Conservation (phyloP, 208 protist species). For the Acanthamoeba lenticulata region DNA sequence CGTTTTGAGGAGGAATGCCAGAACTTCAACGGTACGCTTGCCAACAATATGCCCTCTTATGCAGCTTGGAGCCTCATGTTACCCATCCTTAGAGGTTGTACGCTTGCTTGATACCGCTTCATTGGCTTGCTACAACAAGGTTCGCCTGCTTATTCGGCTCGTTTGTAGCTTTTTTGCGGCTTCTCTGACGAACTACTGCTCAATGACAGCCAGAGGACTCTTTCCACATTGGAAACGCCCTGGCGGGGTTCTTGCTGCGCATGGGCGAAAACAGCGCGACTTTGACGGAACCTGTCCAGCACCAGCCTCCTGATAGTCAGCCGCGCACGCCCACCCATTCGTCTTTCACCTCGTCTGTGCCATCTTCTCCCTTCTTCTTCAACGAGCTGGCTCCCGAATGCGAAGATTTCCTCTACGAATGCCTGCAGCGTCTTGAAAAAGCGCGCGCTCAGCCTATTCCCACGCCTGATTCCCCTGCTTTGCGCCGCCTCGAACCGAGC, state of each 20-base stretch:
- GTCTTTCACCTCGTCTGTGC: background rate
- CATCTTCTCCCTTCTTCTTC: background rate
- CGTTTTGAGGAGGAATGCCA: background rate
- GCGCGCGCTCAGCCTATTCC: too few relatives aligned
- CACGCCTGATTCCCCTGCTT: too few relatives aligned
- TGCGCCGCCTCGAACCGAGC: too few relatives aligned
- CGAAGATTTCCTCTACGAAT: background rate
- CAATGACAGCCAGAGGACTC: background rate
- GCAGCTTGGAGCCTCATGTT: too few relatives aligned
- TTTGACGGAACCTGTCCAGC: background rate
- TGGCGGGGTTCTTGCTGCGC: background rate
- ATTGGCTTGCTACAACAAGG: background rate
- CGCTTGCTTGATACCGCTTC: background rate
- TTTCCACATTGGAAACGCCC: background rate
- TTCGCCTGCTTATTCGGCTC: background rate
- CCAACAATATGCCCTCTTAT: too few relatives aligned
- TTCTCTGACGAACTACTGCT: too few relatives aligned
- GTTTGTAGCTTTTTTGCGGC: too few relatives aligned
- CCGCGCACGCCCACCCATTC: background rate
- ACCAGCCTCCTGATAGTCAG: too few relatives aligned
- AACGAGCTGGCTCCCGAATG: background rate
- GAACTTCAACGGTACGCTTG: background rate
- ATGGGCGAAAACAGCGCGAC: background rate
- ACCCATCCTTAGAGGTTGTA: too few relatives aligned
- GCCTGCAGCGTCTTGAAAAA: background rate